These are phyloP conservation scores for Aspergillus funiculosus DNA, from an alignment of 495 filamentous ascomycete species.

Conservation along the genomic window DNA sequence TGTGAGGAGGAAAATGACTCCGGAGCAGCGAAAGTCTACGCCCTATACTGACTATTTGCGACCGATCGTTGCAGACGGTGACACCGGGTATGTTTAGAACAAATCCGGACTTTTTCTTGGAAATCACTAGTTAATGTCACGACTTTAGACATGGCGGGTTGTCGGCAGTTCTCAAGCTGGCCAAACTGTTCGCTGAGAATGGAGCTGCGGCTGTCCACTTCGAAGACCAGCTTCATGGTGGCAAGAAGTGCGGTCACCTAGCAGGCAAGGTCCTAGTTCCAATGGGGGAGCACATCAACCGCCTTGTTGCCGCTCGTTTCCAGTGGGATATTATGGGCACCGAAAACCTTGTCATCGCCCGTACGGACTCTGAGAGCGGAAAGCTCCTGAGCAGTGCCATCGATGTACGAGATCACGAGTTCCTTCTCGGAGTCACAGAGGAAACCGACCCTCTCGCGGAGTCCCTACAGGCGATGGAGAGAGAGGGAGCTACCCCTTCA, in stretches of 20 bases:
- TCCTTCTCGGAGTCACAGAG: constrained; percentile 80
- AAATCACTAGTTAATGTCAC: constrained; percentile 2
- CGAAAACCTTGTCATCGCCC: constrained; percentile 89
- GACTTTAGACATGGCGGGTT: constrained; percentile 65
- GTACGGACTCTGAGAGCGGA: constrained; percentile 92
- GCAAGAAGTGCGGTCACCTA: constrained; percentile 97
- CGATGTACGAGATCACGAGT: constrained; percentile 92
- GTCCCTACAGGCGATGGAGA: constrained; percentile 84
- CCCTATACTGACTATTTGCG: constrained; percentile 88
- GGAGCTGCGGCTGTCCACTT: constrained; percentile 96
- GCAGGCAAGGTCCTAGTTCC: constrained; percentile 96
- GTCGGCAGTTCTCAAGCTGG: constrained; percentile 88
- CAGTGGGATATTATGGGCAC: constrained; percentile 98
- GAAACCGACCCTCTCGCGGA: constrained; percentile 74
- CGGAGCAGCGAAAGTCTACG: constrained; percentile 62
- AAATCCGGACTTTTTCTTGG: no score
- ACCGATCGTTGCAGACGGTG: constrained; percentile 95
- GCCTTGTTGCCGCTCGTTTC: constrained; percentile 83
- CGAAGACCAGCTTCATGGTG: constrained; percentile 94
- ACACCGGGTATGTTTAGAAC: constrained; percentile 62
- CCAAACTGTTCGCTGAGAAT: constrained; percentile 98
- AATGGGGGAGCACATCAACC: constrained; percentile 91
- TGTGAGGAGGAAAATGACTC: constrained; percentile 65
- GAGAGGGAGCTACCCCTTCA: constrained; percentile 61
- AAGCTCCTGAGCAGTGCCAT: constrained; percentile 83